These are phyloP conservation scores for Daldinia eschscholtzii DNA, from an alignment of 2,329 filamentous ascomycete genomes.

Conservation along the genomic window DNA sequence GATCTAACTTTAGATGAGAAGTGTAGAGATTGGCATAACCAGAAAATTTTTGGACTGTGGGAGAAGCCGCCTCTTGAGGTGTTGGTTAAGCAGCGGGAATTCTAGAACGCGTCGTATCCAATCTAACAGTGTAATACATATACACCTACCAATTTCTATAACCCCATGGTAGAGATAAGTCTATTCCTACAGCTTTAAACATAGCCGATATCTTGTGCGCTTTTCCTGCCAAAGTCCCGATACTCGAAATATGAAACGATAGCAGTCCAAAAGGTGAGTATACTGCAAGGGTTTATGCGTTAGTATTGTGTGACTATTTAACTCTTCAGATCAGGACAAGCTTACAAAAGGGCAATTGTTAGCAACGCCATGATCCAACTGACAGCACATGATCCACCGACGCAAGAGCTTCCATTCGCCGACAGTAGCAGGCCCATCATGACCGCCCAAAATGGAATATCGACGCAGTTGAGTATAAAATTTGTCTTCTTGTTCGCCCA, in stretches of 20 bases:
- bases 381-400: not conserved
- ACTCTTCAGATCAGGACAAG: not conserved
- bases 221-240: not conserved
- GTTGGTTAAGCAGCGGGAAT: conserved; percentile 19
- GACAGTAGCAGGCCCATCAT: conserved; percentile 19
- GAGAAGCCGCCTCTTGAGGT: conserved; percentile 48
- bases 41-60: conserved; percentile 47
- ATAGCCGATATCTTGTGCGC: not conserved
- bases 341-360: conserved; percentile 1
- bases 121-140: conserved; percentile 6
- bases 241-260: not conserved
- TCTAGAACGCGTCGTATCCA: conserved; percentile 5
- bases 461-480: conserved; percentile 29
- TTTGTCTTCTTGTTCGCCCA: conserved; percentile 30
- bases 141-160: not conserved
- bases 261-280: not conserved
- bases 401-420: not conserved
- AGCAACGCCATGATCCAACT: not conserved
- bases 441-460: conserved; percentile 26
- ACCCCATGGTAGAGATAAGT: not conserved
- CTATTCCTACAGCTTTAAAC: not conserved
- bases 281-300: not conserved
- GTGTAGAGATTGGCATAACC: conserved; percentile 44
- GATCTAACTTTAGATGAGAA: conserved; percentile 45
- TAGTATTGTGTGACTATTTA: not conserved